phyloP scores from a whole-genome alignment of 2,329 filamentous ascomycete species.

The Monosporascus sp. region DNA sequence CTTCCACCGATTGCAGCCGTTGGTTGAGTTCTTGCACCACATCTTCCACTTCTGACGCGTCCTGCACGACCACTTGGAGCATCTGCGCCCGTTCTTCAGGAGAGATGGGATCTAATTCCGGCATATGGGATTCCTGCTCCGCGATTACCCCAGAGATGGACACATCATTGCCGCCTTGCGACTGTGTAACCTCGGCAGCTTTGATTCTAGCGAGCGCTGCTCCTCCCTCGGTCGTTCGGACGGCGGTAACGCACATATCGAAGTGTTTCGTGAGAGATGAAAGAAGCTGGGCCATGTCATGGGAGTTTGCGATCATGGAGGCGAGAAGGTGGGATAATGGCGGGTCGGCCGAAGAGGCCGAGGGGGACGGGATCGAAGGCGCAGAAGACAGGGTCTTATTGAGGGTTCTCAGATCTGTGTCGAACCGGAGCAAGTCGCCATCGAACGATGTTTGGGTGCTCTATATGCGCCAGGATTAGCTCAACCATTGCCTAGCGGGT shows the following conservation, averaged over 20 bases:
- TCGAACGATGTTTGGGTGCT: conserved; percentile 68
- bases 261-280: conserved; percentile 82
- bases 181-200: conserved; percentile 57
- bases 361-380: conserved; percentile 28
- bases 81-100: conserved; percentile 76
- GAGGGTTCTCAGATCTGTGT: conserved; percentile 64
- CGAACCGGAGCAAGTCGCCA: conserved; percentile 67
- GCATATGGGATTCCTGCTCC: conserved; percentile 46
- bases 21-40: conserved; percentile 68
- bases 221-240: conserved; percentile 82
- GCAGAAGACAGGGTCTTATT: conserved; percentile 49
- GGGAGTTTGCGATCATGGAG: conserved; percentile 66
- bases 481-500: neutral
- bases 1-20: conserved; percentile 71
- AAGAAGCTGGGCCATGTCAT: conserved; percentile 75
- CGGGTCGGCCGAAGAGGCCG: conserved; percentile 30
- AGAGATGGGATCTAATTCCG: conserved; percentile 62
- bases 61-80: conserved; percentile 70
- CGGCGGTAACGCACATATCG: conserved; percentile 85
- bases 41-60: conserved; percentile 61
- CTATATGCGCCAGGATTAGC: conserved; percentile 29
- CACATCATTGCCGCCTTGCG: conserved; percentile 40
- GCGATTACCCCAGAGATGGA: conserved; percentile 64
- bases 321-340: conserved; percentile 51
- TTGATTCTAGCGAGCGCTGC: conserved; percentile 63